These are phyloP conservation scores for Beauveria scarabaeidicola DNA, from an alignment of 2,329 filamentous ascomycete genomes.

Conservation along the genomic window DNA sequence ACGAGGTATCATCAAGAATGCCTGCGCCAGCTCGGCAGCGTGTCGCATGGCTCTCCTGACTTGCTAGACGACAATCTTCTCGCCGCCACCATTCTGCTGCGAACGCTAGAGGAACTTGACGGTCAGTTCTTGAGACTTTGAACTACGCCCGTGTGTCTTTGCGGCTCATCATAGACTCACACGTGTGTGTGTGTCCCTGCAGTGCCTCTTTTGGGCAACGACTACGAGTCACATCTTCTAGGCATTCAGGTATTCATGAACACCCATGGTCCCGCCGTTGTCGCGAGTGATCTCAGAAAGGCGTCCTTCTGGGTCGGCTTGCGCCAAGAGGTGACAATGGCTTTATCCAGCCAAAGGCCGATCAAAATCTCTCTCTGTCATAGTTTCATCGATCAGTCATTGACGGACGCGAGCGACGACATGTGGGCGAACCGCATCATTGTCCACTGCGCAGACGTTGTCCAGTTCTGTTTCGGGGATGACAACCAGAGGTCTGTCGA, in stretches of 20 bases:
- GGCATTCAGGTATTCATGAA: neutral
- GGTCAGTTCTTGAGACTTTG: neutral
- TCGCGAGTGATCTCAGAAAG: constrained; percentile 33
- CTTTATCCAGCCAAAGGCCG: constrained; percentile 37
- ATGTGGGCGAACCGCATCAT: constrained; percentile 54
- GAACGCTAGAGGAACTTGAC: neutral
- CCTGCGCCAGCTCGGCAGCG: neutral
- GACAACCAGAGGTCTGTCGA: constrained; percentile 17
- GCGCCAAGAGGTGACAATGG: constrained; percentile 51
- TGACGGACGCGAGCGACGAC: constrained; percentile 38
- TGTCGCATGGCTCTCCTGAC: neutral
- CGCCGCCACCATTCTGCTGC: neutral
- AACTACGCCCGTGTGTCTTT: neutral
- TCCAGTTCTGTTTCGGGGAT: constrained; percentile 54
- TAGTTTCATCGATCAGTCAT: neutral
- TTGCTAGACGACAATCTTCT: neutral
- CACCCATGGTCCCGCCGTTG: constrained; percentile 13
- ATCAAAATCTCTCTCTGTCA: constrained; percentile 19
- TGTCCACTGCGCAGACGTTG: constrained; percentile 53
- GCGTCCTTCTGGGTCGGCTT: constrained; percentile 51
- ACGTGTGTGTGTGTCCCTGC: neutral
- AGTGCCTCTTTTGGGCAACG: neutral
- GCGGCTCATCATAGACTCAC: neutral
- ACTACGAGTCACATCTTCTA: neutral
- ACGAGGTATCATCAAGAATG: constrained; percentile 40